Base-by-base conservation (phyloP, 768 basidiomycete species). In the Tephrocybe sp. region DNA sequence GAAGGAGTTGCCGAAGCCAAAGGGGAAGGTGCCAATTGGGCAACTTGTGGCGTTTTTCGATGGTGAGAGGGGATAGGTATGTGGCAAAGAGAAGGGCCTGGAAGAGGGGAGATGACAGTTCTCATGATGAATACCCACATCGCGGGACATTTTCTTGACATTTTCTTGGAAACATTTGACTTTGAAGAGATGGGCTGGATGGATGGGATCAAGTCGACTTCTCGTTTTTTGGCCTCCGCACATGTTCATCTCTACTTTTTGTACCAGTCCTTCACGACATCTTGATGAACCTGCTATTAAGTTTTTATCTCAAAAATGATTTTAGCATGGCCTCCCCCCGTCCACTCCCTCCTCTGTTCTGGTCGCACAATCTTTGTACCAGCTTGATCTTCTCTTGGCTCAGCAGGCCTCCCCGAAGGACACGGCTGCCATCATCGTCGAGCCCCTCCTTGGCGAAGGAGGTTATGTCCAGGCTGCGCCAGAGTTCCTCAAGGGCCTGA, bases 391-490 rank as follows among this genome's bases (percentile, higher is more conserved):
- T 11, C 63, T 95, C 11, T 68, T 80, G 1, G 56, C 68, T 2
- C 94, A 97, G 65, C 91, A 94, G 65, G 86, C 84, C 7, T 75
- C 85, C 2, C 89, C 94, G 0, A 66, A 69, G 4, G 94, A 97
- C 64, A 94, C 93, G 0, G 92, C 94, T 2, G 94, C 93, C 15
- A 86, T 97, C 61, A 69, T 98, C 55, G 69, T 98, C 37, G 95
- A 98, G 73, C 90, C 95, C 31, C 86, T 97, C 1, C 75, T 97
- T 24, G 94, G 94, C 19, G 95, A 97, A 68, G 95, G 95, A 30
- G 95, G 95, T 1, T 97, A 98, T 66, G 89, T 97, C 15, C 84
- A 91, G 22, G 91, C 93, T 0, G 91, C 93, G 0, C 61, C 80
- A 1, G 79, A 80, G 18, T 97, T 89, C 73, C 66, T 98, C 50